phyloP scores from a whole-genome alignment of 371 early-diverging fungal species.

The Rhizopus stolonifer region DNA sequence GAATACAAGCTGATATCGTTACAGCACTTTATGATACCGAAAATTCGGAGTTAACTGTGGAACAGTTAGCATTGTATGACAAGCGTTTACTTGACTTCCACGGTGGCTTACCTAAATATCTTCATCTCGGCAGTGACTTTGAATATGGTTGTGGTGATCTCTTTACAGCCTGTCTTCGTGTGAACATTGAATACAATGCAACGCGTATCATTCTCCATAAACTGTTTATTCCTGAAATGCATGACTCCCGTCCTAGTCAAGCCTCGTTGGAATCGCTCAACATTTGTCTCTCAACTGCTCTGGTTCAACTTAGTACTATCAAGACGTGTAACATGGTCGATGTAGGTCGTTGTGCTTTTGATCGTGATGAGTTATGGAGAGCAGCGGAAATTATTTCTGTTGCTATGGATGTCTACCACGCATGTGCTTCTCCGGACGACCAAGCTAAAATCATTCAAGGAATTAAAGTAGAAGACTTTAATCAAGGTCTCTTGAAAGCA shows the following conservation, averaged over 20 bases:
- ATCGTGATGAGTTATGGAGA: conserved; percentile 49
- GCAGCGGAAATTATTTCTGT: conserved; percentile 39
- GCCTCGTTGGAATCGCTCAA: conserved; percentile 43
- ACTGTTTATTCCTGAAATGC: conserved; percentile 42
- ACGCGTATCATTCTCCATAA: conserved; percentile 49
- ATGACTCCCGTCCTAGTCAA: conserved; percentile 32
- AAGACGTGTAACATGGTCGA: conserved; percentile 29
- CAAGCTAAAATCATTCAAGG: conserved; percentile 23
- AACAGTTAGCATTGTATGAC: conserved; percentile 40
- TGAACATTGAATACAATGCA: conserved; percentile 51
- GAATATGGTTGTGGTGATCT: conserved; percentile 45
- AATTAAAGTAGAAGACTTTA: conserved; percentile 26
- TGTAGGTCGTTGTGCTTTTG: conserved; percentile 42
- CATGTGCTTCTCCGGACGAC: conserved; percentile 27
- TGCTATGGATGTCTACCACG: conserved; percentile 38
- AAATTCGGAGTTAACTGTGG: conserved; percentile 46
- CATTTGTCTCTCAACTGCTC: conserved; percentile 35
- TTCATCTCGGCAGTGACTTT: conserved; percentile 45
- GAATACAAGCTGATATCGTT: conserved; percentile 42
- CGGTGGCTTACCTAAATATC: conserved; percentile 33
- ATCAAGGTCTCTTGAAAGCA: conserved; percentile 31
- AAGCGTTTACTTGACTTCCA: conserved; percentile 28
- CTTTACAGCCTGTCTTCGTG: conserved; percentile 36
- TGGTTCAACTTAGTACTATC: conserved; percentile 32
- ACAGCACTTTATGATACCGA: conserved; percentile 35